A percentile compares a stretch with the other conserved stretches of the same genome.
Conservation (phyloP, 768 basidiomycete species). For the Porphyrellus cyaneotinctus region DNA sequence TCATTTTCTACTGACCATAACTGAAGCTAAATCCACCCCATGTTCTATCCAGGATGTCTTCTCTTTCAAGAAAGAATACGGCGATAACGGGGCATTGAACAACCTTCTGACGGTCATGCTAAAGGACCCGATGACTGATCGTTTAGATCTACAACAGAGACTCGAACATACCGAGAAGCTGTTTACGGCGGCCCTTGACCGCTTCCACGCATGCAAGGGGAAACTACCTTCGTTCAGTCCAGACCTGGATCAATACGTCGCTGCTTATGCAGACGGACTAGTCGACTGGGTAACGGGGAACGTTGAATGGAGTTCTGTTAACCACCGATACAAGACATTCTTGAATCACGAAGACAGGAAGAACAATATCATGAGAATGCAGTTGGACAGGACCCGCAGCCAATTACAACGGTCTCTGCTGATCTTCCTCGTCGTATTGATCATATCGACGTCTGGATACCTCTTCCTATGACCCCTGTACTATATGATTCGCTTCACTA, state of each 20-base stretch:
- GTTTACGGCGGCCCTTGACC: constrained; percentile 19
- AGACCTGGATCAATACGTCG: constrained; percentile 16
- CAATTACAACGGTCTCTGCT: constrained; percentile 1
- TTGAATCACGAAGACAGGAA: constrained; percentile 18
- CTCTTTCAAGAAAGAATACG: constrained; percentile 29
- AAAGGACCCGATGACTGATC: constrained; percentile 21
- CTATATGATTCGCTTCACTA: background rate
- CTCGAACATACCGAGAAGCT: constrained; percentile 19
- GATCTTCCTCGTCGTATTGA: constrained; percentile 6
- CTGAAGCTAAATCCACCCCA: background rate
- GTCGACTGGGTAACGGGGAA: constrained; percentile 26
- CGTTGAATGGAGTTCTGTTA: constrained; percentile 27
- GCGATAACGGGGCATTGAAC: constrained; percentile 27
- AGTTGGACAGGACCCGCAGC: constrained; percentile 2
- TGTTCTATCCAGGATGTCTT: constrained; percentile 21
- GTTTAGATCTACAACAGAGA: constrained; percentile 24
- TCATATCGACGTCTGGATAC: constrained; percentile 4
- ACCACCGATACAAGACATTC: constrained; percentile 27
- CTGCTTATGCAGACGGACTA: constrained; percentile 25
- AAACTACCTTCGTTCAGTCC: constrained; percentile 16
- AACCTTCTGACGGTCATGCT: constrained; percentile 27
- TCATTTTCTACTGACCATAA: too few species aligned
- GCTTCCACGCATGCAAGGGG: constrained; percentile 21
- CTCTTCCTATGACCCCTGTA: background rate
- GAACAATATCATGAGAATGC: constrained; percentile 19